A percentile compares a stretch with the other conserved stretches of the same genome.
phyloP scores from a whole-genome alignment of 2,329 filamentous ascomycete species.

The Neonectria sp. region DNA sequence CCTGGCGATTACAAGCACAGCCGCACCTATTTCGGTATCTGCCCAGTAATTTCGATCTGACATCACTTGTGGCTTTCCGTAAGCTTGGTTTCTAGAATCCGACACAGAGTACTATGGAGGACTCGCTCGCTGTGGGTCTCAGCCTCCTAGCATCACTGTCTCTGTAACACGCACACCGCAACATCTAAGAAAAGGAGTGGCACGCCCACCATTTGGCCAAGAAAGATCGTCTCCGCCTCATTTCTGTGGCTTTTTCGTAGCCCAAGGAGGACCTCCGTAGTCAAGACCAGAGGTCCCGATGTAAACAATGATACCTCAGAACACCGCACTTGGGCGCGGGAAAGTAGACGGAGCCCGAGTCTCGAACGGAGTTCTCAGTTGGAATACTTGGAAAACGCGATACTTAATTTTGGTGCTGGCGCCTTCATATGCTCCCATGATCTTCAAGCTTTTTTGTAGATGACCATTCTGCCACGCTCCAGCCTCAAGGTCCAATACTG shows the following conservation, averaged over 20 bases:
- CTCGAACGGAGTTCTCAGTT: slow-evolving; percentile 5
- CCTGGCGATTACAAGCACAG: slow-evolving; percentile 8
- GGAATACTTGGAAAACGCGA: neutral
- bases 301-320: slow-evolving; percentile 15
- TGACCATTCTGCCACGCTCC: neutral
- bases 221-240: slow-evolving; percentile 20
- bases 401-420: neutral
- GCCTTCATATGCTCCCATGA: slow-evolving; percentile 9
- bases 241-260: slow-evolving; percentile 16
- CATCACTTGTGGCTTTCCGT: neutral
- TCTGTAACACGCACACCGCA: neutral
- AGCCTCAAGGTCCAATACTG: slow-evolving; percentile 22
- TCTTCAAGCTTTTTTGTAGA: neutral
- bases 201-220: neutral
- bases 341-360: slow-evolving; percentile 8
- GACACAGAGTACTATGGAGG: neutral
- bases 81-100: neutral
- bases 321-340: slow-evolving; percentile 9
- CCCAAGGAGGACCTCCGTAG: slow-evolving; percentile 20
- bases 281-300: slow-evolving; percentile 2
- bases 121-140: neutral
- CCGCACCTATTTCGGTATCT: slow-evolving; percentile 21
- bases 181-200: neutral
- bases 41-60: neutral
- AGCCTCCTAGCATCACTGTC: neutral